These are phyloP conservation scores for Brassica balearica DNA, from an alignment of 441 rosid species.

Conservation along the genomic window DNA sequence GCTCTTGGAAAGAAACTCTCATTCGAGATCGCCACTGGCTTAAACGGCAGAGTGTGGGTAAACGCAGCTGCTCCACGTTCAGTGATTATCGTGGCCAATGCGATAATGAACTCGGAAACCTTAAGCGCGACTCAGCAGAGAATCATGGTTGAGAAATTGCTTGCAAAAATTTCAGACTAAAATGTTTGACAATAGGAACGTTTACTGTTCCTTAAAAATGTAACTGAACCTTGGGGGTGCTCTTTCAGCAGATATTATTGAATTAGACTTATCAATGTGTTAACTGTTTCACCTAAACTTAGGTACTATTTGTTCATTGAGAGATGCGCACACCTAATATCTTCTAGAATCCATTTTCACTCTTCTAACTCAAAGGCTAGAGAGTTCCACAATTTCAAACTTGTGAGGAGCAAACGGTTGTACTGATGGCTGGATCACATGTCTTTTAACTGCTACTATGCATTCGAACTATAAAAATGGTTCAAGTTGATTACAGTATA, in stretches of 20 bases:
- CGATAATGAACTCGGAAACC: conserved; percentile 80
- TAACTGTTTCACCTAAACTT: conserved; percentile 4
- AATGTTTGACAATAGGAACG: background rate
- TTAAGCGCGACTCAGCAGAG: conserved; percentile 74
- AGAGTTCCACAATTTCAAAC: no score
- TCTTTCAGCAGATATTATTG: background rate
- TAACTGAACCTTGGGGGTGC: background rate
- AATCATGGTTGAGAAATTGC: conserved; percentile 79
- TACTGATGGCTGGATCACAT: no score
- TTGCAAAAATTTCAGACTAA: conserved; percentile 42
- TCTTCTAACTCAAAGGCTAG: no score
- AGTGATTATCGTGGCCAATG: conserved; percentile 67
- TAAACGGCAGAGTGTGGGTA: conserved; percentile 93
- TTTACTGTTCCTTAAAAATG: conserved; percentile 11
- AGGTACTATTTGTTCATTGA: background rate
- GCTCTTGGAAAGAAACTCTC: conserved; percentile 87
- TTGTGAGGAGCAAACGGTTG: no score
- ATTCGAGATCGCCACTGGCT: conserved; percentile 84
- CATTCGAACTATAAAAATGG: no score
- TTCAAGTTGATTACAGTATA: no score
- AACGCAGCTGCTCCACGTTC: conserved; percentile 66
- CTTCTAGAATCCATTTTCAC: background rate
- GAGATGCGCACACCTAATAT: background rate
- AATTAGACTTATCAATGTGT: background rate
- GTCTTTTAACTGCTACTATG: no score